Evolutionary conservation across 345 rosid genomes (phyloP).

Genomic region (Eucalyptus brandiana): DNA sequence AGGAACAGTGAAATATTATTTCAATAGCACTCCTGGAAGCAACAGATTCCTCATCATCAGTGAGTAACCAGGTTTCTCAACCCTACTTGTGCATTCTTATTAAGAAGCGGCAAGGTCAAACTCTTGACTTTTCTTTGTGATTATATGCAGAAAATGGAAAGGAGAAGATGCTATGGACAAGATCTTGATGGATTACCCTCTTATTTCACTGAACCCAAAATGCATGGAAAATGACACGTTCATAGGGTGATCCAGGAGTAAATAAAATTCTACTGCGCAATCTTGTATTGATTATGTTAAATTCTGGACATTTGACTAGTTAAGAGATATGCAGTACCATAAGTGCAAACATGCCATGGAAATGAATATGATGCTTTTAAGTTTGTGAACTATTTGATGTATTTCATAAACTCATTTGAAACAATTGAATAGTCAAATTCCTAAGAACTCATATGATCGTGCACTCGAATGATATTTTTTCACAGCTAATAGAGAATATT

Average conservation of each 20-base stretch:
- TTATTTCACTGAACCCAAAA: not conserved
- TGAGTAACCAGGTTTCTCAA: conserved; percentile 30
- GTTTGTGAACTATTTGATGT: too few relatives aligned
- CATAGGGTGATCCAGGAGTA: not conserved
- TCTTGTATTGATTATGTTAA: too few relatives aligned
- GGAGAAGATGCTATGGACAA: not conserved
- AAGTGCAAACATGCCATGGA: too few relatives aligned
- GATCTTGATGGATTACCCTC: conserved; percentile 1
- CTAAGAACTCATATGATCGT: too few relatives aligned
- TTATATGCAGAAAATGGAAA: conserved; percentile 22
- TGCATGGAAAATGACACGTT: not conserved
- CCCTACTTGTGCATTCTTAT: conserved; percentile 12
- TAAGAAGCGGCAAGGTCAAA: conserved; percentile 30
- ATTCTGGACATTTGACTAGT: too few relatives aligned
- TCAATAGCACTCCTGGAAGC: conserved; percentile 48
- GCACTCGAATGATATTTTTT: too few relatives aligned
- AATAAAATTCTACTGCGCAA: too few relatives aligned
- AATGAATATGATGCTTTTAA: too few relatives aligned
- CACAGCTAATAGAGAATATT: too few relatives aligned
- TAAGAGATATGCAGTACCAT: too few relatives aligned
- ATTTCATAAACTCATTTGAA: too few relatives aligned
- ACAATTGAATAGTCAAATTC: too few relatives aligned
- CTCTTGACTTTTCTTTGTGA: conserved; percentile 36
- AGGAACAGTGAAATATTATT: conserved; percentile 27
- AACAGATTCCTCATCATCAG: conserved; percentile 55